phyloP scores from a whole-genome alignment of 305 asterid genomes.

The Fraxinus xanthoxyloides region DNA sequence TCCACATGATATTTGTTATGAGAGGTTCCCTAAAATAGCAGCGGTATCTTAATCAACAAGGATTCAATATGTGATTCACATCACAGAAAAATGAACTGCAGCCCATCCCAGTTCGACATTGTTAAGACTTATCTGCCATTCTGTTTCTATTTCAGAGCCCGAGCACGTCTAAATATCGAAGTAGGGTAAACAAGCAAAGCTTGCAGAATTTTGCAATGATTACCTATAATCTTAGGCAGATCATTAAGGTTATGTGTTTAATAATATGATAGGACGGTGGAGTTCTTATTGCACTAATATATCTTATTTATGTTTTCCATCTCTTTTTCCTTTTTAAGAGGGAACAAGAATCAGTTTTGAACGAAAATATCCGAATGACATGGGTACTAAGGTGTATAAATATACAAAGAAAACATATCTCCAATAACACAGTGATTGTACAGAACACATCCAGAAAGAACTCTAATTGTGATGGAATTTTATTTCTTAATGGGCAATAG shows the following conservation, averaged over 20 bases:
- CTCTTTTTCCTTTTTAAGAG: background rate
- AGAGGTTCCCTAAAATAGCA: constrained; percentile 80
- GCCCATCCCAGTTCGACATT: background rate
- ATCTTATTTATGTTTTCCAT: background rate
- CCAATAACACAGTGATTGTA: background rate
- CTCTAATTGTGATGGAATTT: background rate
- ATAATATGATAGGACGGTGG: background rate
- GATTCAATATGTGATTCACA: background rate
- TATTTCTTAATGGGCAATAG: background rate
- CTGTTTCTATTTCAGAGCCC: background rate
- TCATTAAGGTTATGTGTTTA: background rate
- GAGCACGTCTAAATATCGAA: background rate
- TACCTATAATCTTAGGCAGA: background rate
- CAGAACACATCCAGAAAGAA: background rate
- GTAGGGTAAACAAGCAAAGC: background rate
- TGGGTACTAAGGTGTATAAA: background rate
- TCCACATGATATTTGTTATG: constrained; percentile 96
- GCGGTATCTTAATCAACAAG: constrained; percentile 19
- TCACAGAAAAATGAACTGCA: background rate
- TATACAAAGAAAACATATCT: background rate
- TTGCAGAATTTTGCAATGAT: background rate
- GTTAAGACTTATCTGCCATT: background rate
- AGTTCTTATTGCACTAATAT: background rate
- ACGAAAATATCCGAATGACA: background rate
- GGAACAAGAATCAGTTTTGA: background rate